Percentiles rank a stretch among this genome's conserved stretches.
phyloP scores from a whole-genome alignment of 352 stramenopile species.

The Elongisporangium prolatum region DNA sequence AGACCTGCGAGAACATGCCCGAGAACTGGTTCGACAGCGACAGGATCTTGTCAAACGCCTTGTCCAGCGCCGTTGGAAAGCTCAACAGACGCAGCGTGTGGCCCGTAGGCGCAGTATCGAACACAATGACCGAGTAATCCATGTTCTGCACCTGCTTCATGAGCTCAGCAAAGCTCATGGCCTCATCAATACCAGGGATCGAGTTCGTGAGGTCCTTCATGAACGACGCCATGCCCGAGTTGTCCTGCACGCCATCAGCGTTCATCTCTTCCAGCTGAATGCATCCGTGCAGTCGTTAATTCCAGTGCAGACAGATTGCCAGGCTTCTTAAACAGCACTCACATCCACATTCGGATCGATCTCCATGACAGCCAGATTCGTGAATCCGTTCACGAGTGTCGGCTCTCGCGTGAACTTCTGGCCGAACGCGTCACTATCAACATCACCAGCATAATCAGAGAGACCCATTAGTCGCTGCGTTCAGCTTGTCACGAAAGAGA shows the following conservation, averaged over 20 bases:
- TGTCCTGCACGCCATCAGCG: constrained; percentile 75
- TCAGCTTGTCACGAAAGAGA: not conserved
- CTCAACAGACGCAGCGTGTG: constrained; percentile 96
- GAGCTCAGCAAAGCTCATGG: constrained; percentile 98
- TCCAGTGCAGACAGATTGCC: not conserved
- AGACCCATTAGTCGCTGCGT: not conserved
- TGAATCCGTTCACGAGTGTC: constrained; percentile 96
- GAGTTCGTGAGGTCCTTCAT: constrained; percentile 97
- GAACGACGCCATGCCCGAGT: constrained; percentile 90
- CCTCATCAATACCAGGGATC: constrained; percentile 99
- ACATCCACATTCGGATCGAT: constrained; percentile 93
- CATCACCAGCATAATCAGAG: not conserved
- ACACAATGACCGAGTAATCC: constrained; percentile 98
- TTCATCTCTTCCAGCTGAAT: constrained; percentile 79
- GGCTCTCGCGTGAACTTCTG: constrained; percentile 99
- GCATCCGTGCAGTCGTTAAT: not conserved
- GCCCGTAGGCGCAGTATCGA: constrained; percentile 97
- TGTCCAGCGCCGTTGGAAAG: constrained; percentile 98
- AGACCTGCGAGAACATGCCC: constrained; percentile 85
- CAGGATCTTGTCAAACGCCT: constrained; percentile 98
- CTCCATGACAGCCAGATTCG: constrained; percentile 98
- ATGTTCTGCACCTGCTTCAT: constrained; percentile 98
- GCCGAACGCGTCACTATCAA: constrained; percentile 94
- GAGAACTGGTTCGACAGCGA: constrained; percentile 93
- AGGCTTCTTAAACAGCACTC: constrained; percentile 6